A percentile compares a stretch with the other conserved stretches of the same genome.
phyloP scores from a whole-genome alignment of 768 basidiomycete genomes.

The Epithele typhae region DNA sequence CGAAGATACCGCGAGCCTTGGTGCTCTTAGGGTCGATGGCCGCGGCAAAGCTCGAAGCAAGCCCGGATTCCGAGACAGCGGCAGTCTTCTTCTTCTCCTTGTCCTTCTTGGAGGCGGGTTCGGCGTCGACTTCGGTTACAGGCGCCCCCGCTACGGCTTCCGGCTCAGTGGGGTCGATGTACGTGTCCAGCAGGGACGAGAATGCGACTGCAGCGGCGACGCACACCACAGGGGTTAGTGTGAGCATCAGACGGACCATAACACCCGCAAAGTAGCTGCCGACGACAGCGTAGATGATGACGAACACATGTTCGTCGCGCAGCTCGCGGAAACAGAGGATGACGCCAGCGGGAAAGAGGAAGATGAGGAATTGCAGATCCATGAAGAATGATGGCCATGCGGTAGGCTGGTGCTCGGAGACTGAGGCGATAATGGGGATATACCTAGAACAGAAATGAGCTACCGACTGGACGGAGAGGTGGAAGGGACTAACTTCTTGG shows the following conservation, averaged over 20 bases:
- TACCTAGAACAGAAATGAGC: conserved; percentile 45
- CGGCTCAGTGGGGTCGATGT: conserved; percentile 82
- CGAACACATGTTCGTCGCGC: conserved; percentile 95
- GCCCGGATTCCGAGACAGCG: conserved; percentile 30
- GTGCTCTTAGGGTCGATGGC: conserved; percentile 29
- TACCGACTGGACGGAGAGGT: conserved; percentile 16
- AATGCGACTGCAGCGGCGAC: conserved; percentile 89
- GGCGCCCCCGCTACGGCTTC: conserved; percentile 27
- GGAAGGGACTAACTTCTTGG: conserved; percentile 67
- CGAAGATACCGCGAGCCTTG: conserved; percentile 65
- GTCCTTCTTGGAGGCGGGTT: conserved; percentile 5
- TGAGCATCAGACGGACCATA: conserved; percentile 98
- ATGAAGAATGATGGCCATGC: conserved; percentile 99
- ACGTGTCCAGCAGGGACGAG: conserved; percentile 83
- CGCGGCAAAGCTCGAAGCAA: conserved; percentile 37
- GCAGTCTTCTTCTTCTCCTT: conserved; percentile 46
- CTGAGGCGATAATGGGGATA: conserved; percentile 97
- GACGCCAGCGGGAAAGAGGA: conserved; percentile 96
- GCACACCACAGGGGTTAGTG: conserved; percentile 95
- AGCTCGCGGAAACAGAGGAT: conserved; percentile 90
- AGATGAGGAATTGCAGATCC: conserved; percentile 97
- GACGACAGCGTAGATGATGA: conserved; percentile 95
- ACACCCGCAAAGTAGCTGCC: conserved; percentile 99
- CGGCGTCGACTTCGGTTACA: conserved; percentile 24
- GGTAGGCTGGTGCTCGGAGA: conserved; percentile 98